A percentile compares a stretch with the other conserved stretches of the same genome.
Evolutionary conservation across 495 filamentous ascomycete species (phyloP).

Genomic region (Penicillium subrubescens): DNA sequence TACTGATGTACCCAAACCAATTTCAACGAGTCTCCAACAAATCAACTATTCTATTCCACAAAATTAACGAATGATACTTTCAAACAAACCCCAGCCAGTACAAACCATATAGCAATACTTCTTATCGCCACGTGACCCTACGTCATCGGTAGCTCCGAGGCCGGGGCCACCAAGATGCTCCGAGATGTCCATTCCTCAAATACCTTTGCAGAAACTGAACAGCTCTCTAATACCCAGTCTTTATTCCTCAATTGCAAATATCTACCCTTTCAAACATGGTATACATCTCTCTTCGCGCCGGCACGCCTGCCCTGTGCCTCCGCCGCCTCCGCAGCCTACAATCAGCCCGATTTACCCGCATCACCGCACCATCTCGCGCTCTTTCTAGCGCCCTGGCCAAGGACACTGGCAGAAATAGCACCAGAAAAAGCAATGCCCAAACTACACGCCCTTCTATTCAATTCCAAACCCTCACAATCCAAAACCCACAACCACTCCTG

Average conservation of each 20-base stretch:
- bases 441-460: neutral
- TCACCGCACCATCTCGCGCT: neutral
- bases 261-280: neutral
- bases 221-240: neutral
- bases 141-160: constrained; percentile 7
- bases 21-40: too few relatives aligned
- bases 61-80: neutral
- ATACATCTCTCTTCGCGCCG: neutral
- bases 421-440: neutral
- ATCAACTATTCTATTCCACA: too few relatives aligned
- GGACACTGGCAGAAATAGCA: neutral
- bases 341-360: neutral
- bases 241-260: neutral
- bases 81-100: too few relatives aligned
- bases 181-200: neutral
- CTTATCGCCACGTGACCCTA: constrained; percentile 17
- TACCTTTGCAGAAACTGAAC: neutral
- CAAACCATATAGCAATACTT: neutral
- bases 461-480: neutral
- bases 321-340: constrained; percentile 7
- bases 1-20: too few relatives aligned
- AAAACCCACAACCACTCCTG: neutral
- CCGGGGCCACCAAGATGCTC: neutral
- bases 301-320: neutral
- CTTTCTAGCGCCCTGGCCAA: neutral